Evolutionary conservation across 257 asterid genomes (phyloP).

Genomic region (Solanum infundibuliforme): DNA sequence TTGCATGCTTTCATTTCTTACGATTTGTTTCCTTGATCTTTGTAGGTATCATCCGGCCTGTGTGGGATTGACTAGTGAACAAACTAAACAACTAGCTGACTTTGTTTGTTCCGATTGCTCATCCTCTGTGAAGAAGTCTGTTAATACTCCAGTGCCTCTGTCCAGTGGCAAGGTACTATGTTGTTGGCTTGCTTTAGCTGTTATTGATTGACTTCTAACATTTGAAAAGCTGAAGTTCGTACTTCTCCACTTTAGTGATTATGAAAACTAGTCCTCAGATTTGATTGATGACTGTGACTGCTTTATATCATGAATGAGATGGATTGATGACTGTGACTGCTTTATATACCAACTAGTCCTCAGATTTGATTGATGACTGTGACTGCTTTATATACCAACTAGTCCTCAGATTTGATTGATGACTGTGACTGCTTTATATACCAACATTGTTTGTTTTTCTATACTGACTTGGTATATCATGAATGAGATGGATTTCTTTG

Average conservation of each 20-base stretch:
- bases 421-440: neutral
- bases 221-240: neutral
- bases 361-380: neutral
- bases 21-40: neutral
- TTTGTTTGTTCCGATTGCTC: constrained; percentile 48
- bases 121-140: constrained; percentile 22
- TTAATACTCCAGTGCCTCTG: neutral
- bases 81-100: constrained; percentile 32
- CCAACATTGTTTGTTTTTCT: neutral
- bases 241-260: neutral
- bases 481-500: neutral
- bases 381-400: neutral
- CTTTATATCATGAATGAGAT: neutral
- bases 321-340: neutral
- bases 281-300: too few relatives aligned
- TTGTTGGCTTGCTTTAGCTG: neutral
- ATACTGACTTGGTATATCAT: neutral
- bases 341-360: neutral
- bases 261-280: neutral
- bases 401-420: neutral
- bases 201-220: neutral
- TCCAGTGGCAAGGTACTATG: constrained; percentile 25
- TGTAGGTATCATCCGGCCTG: constrained; percentile 75
- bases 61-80: constrained; percentile 37
- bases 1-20: neutral